phyloP scores from a whole-genome alignment of 768 basidiomycete species.

The Auriscalpium vulgare region DNA sequence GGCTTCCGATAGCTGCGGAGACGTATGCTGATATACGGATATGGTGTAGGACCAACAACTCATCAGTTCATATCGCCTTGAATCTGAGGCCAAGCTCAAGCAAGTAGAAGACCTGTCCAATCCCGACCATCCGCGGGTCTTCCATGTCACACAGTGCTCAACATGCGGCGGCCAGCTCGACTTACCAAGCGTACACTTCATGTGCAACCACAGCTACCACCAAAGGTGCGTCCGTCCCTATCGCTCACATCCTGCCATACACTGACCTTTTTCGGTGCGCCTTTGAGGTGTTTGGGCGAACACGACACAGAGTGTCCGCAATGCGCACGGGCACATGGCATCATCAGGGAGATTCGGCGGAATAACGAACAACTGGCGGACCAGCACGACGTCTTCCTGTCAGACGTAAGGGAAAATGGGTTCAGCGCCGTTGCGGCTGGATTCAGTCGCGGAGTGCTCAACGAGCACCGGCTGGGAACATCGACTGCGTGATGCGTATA shows the following conservation, averaged over 20 bases:
- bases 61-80: constrained; percentile 80
- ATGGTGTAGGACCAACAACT: constrained; percentile 69
- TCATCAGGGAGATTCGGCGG: constrained; percentile 82
- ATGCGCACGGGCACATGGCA: constrained; percentile 79
- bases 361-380: constrained; percentile 81
- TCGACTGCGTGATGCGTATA: no score
- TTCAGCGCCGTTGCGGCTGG: constrained; percentile 65
- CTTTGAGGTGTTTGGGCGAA: constrained; percentile 73
- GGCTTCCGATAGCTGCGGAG: constrained; percentile 21
- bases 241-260: not conserved
- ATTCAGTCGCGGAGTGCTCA: constrained; percentile 60
- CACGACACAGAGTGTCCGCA: constrained; percentile 86
- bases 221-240: constrained; percentile 52
- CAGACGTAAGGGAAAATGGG: constrained; percentile 63
- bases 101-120: constrained; percentile 80
- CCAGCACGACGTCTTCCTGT: constrained; percentile 73
- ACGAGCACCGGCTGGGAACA: constrained; percentile 7
- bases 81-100: constrained; percentile 72
- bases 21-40: not conserved
- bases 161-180: constrained; percentile 86
- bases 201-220: constrained; percentile 98
- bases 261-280: not conserved
- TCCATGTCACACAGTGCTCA: constrained; percentile 92
- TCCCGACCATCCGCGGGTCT: constrained; percentile 71
- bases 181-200: constrained; percentile 90